These are phyloP conservation scores for Penicillium cinerascens DNA, from an alignment of 495 filamentous ascomycete genomes.

Conservation along the genomic window DNA sequence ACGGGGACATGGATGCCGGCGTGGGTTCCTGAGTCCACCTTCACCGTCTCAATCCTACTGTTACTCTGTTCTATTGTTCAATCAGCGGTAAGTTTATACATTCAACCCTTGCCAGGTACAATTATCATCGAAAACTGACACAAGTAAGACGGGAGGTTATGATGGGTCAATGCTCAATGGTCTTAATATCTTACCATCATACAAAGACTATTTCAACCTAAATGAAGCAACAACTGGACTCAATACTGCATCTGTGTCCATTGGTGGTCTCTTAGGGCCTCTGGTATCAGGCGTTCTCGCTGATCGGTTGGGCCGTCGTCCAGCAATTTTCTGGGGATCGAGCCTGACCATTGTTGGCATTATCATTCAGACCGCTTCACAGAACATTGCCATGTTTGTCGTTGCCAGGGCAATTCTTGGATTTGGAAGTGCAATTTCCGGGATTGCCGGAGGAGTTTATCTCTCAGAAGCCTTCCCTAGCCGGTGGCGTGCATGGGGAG, in stretches of 20 bases:
- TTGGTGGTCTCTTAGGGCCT: conserved; percentile 39
- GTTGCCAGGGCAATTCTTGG: conserved; percentile 42
- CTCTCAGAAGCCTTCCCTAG: conserved; percentile 42
- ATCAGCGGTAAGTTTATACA: conserved; percentile 31
- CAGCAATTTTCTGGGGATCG: conserved; percentile 44
- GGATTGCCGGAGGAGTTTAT: conserved; percentile 38
- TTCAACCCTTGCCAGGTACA: not conserved
- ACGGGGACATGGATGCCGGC: conserved; percentile 53
- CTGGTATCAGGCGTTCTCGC: conserved; percentile 33
- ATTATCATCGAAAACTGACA: not conserved
- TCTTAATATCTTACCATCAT: conserved; percentile 48
- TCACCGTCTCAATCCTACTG: conserved; percentile 36
- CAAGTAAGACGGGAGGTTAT: conserved; percentile 42
- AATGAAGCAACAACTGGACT: conserved; percentile 40
- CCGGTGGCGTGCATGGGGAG: conserved; percentile 44
- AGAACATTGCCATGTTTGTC: conserved; percentile 49
- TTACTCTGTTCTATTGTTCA: conserved; percentile 47
- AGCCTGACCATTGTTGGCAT: conserved; percentile 42
- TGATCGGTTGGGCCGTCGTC: conserved; percentile 43
- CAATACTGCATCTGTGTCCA: conserved; percentile 46
- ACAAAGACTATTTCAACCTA: conserved; percentile 48
- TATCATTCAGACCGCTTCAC: conserved; percentile 45
- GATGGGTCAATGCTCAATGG: conserved; percentile 52
- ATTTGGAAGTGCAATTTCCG: conserved; percentile 36
- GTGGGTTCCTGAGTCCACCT: conserved; percentile 47